A percentile compares a stretch with the other conserved stretches of the same genome.
Conservation (phyloP, 2,329 filamentous ascomycete genomes). For the Penicillium concentricum region DNA sequence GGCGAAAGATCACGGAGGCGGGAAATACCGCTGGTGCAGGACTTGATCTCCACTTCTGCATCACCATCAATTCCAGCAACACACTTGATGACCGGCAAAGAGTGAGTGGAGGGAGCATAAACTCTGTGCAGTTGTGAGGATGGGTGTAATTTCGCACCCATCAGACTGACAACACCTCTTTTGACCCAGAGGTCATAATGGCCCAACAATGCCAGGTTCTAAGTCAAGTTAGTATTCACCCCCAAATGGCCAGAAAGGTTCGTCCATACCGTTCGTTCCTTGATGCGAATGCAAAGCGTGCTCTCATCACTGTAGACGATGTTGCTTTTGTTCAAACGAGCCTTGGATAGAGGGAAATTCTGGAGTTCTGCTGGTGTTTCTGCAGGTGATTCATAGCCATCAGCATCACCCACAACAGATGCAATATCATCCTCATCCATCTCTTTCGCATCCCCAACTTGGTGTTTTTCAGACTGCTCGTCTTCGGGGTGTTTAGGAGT, state of each 20-base stretch:
- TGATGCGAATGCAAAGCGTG: slow-evolving; percentile 41
- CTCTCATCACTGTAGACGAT: slow-evolving; percentile 40
- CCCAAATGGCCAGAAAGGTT: neutral
- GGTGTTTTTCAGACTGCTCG: slow-evolving; percentile 17
- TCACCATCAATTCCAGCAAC: slow-evolving; percentile 41
- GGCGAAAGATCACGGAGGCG: slow-evolving; percentile 50
- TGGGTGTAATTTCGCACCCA: slow-evolving; percentile 58
- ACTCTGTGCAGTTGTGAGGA: slow-evolving; percentile 47
- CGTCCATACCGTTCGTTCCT: slow-evolving; percentile 38
- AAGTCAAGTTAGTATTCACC: slow-evolving; percentile 18
- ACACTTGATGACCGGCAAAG: slow-evolving; percentile 54
- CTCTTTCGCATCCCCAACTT: slow-evolving; percentile 20
- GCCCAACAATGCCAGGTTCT: slow-evolving; percentile 50
- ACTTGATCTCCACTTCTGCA: slow-evolving; percentile 51
- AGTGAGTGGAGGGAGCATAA: slow-evolving; percentile 57
- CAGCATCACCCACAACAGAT: slow-evolving; percentile 25
- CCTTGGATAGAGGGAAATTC: slow-evolving; percentile 43
- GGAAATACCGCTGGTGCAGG: slow-evolving; percentile 46
- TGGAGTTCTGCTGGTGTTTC: slow-evolving; percentile 32
- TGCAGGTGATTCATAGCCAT: slow-evolving; percentile 35
- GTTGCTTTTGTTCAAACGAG: slow-evolving; percentile 35
- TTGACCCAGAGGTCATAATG: slow-evolving; percentile 59
- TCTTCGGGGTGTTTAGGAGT: neutral
- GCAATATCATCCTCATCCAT: slow-evolving; percentile 24
- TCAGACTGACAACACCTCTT: slow-evolving; percentile 55